phyloP scores from a whole-genome alignment of 768 basidiomycete species.

The Psilocybe subaeruginosa region DNA sequence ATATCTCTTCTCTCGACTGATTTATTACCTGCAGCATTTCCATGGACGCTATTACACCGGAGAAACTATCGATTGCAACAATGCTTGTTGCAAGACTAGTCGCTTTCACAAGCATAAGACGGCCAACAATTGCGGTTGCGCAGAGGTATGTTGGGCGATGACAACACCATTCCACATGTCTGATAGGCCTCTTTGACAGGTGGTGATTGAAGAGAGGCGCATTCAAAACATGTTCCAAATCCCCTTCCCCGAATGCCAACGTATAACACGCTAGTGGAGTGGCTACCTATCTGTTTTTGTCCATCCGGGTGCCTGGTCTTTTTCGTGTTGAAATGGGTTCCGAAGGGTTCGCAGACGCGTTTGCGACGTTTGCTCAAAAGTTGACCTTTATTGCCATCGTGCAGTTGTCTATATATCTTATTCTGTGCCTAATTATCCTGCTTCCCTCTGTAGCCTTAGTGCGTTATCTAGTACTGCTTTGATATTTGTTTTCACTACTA shows the following conservation, averaged over 20 bases:
- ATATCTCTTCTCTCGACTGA: constrained; percentile 10
- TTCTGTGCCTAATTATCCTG: constrained; percentile 4
- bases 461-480: constrained; percentile 4
- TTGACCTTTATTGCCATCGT: constrained; percentile 12
- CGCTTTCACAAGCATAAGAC: constrained; percentile 46
- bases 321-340: constrained; percentile 6
- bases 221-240: constrained; percentile 53
- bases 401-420: constrained; percentile 11
- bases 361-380: constrained; percentile 5
- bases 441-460: constrained; percentile 16
- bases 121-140: constrained; percentile 42
- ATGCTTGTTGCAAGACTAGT: constrained; percentile 41
- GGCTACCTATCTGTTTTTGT: neutral
- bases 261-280: constrained; percentile 33
- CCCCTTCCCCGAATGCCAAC: constrained; percentile 43
- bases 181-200: constrained; percentile 24
- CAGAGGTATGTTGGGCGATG: constrained; percentile 33
- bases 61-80: constrained; percentile 42
- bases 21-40: constrained; percentile 39
- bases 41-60: constrained; percentile 53
- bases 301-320: constrained; percentile 11
- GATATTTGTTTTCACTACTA: neutral
- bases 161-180: neutral
- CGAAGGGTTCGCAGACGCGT: constrained; percentile 14
- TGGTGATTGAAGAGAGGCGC: constrained; percentile 43